Evolutionary conservation across 2,329 filamentous ascomycete species (phyloP), one percentile per base, ranked within the genome.

Genomic region (Ascochyta clinopodiicola): DNA sequence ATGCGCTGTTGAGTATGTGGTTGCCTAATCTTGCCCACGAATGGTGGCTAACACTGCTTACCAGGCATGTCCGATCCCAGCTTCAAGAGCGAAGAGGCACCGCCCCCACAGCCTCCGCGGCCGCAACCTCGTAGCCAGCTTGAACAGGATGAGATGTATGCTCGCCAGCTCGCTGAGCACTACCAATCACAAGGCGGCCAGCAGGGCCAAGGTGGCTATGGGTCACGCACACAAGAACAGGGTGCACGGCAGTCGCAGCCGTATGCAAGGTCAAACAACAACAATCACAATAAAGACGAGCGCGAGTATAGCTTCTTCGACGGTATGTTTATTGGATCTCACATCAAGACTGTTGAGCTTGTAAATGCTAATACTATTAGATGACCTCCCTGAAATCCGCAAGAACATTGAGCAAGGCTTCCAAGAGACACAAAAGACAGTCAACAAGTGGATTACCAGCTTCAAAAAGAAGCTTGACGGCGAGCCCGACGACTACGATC

Each of bases 321-420:
- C 67, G 85, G 52, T 56, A 44, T 9, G 36, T 21, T 34, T 17
- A 6, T 83, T 77, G 22, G 4, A 6, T 1, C 9, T 10, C 12
- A 4, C 6, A 6, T 17, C 3, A 12, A 19, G 3, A n/a, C 5
- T 7, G 15, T 53, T 5, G 7, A 19, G 1, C 12, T 3, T 7
- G 12, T 53, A 56, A n/a, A 63, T 19, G 42, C 15, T 48, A 12
- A 95, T 9, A 9, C 2, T 12, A 4, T 5, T 4, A 56, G 52
- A 99, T 68, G 95, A 99, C 65, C 84, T 99, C 13, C 94, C 95
- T 1, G 87, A 94, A 44, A 97, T 99, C 71, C 88, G 88, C 63
- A 92, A 96, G 73, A 97, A 96, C 70, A 85, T 99, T 65, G 89
- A 89, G 72, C 96, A 98, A 78, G 95, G 95, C 4, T 99, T 99